Evolutionary conservation across 225 moss, liverwort and hornwort genomes (phyloP), one percentile per base, ranked within the genome.

Genomic region (Straminergon stramineum): DNA sequence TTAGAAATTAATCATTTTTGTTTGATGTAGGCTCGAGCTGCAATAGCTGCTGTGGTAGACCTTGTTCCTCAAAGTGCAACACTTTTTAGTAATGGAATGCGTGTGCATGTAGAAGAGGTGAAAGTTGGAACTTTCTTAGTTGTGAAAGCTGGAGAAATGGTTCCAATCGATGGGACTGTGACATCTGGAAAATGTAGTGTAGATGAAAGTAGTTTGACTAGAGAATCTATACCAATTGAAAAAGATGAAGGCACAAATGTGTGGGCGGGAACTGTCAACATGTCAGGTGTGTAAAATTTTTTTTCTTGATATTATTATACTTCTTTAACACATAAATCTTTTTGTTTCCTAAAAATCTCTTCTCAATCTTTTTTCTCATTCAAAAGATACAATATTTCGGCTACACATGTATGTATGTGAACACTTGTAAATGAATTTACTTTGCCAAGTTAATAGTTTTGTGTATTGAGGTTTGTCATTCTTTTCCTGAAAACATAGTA

Each of bases 171-270:
- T 84, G 95, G 95, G 5, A 89, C 24, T 28, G 89, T 95, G 27
- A 87, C 78, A 56, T 88, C 87, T 2, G 92, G 90, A 56, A 95
- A 92, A 90, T 92, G 94, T 79, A 87, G 48, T 77, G 87, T 95
- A 32, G 91, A 95, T 34, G 84, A 95, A 89, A 95, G 94, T 84
- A 94, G 92, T 86, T 90, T 95, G 89, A 94, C 94, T 18, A 91
- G 94, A n/a, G 94, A 94, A 92, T 91, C 92, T 30, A 79, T 93
- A 74, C 95, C 92, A 6, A 82, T 92, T 80, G 91, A 92, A 81
- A 95, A 95, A 90, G 35, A 94, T 66, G 84, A 86, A 11, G 95
- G 92, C 48, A 60, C 88, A 53, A 92, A 89, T 58, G 94, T 95
- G 45, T 95, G 92, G 94, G 94, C 95, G 12, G 91, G 94, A 71